These are phyloP conservation scores for Tranzscheliella williamsii DNA, from an alignment of 1,284 basidiomycete genomes.

Conservation along the genomic window DNA sequence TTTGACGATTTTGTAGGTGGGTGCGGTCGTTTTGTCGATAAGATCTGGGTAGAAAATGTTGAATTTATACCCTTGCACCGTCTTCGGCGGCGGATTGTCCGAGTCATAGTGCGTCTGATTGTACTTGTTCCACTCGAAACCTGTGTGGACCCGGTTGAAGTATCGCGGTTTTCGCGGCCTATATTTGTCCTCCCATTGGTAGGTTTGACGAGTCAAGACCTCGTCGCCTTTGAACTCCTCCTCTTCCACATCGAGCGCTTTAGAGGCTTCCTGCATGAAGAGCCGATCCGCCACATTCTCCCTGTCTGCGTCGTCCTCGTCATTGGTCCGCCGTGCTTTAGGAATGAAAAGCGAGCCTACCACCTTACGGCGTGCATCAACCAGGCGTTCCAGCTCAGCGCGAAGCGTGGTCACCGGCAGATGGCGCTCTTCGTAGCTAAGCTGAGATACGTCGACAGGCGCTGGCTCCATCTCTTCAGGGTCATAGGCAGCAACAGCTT, in stretches of 20 bases:
- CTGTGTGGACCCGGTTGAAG: conserved; percentile 99
- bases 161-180: conserved; percentile 96
- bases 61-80: conserved; percentile 83
- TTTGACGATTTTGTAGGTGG: conserved; percentile 79
- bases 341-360: conserved; percentile 42
- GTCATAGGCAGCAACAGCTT: conserved; percentile 9
- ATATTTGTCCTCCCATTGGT: conserved; percentile 99
- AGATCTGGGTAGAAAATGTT: conserved; percentile 95
- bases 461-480: conserved; percentile 52
- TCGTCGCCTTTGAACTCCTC: conserved; percentile 83
- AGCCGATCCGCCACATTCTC: conserved; percentile 36
- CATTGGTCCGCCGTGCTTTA: conserved; percentile 5
- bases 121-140: conserved; percentile 98
- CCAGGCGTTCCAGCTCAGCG: conserved; percentile 32
- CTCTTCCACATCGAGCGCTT: conserved; percentile 91
- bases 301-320: conserved; percentile 1
- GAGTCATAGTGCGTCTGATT: conserved; percentile 61
- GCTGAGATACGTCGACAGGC: conserved; percentile 15
- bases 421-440: conserved; percentile 44
- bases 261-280: conserved; percentile 65
- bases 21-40: conserved; percentile 94
- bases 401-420: conserved; percentile 24
- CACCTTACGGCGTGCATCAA: conserved; percentile 38
- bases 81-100: conserved; percentile 59
- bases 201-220: conserved; percentile 70